Base-by-base conservation (phyloP, 805 yeast species). In the Metschnikowia koreensis region DNA sequence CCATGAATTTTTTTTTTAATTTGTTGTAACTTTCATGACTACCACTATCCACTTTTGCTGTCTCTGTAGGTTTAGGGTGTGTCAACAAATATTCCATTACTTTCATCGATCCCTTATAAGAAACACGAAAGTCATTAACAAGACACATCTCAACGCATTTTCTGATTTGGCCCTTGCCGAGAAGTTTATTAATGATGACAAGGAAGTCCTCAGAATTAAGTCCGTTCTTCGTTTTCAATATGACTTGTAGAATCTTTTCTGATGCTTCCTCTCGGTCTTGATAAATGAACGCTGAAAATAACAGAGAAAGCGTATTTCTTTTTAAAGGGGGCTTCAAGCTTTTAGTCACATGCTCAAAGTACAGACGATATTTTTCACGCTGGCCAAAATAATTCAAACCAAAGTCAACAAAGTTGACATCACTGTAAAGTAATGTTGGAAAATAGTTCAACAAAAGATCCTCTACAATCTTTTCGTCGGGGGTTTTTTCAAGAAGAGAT, bases 251-350 rank as follows among this genome's bases (percentile, higher is more conserved):
- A 28, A 71, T 56, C 47, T 58, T 62, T 39, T 68, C 68, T 0
- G 74, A 65, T 6, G 66, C 70, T 2, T 48, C 54, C 34, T 64
- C 68, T 41, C 65, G 63, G 41, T 64, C 61, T 47, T 63, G 68
- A 12, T 38, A 28, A 37, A 69, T 50, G 44, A 72, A 71, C 7
- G 67, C 58, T 16, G 60, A 55, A 44, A 73, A 67, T 31, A 74
- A 57, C 54, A 65, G 66, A 5, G 74, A 64, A 7, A 73, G 54
- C 2, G 74, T 64, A 59, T 64, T 65, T 26, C 75, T 55, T 29
- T 60, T 55, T n/a, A 73, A 53, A 7, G 74, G 75, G 6, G 70
- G 62, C n/a, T 46, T 52, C 15, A 71, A 54, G 33, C 51, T 45
- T 31, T 60, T 57, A 7, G 67, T 53, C 26, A 68, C 57, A 12